Evolutionary conservation across 225 moss, liverwort and hornwort genomes (phyloP).

Genomic region (Antitrichia curtipendula): DNA sequence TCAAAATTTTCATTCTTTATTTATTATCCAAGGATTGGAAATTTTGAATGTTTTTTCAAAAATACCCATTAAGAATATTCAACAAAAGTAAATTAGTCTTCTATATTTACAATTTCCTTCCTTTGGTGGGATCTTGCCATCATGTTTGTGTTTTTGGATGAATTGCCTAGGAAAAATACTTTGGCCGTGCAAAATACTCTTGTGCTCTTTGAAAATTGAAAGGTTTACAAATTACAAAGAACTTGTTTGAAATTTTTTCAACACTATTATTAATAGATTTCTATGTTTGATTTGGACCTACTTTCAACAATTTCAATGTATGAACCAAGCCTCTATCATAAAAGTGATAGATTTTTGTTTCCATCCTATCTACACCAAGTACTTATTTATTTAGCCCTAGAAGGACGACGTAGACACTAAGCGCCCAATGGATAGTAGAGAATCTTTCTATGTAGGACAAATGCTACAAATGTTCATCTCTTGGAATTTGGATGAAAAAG

Average conservation of each 20-base stretch:
- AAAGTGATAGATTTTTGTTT: neutral
- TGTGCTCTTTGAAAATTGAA: neutral
- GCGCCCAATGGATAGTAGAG: no score
- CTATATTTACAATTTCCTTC: neutral
- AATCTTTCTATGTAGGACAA: no score
- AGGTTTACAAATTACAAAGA: neutral
- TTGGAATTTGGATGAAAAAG: no score
- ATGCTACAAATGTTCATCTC: no score
- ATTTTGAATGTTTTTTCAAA: neutral
- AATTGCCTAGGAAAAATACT: fast-evolving
- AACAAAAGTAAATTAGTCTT: neutral
- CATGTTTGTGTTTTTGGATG: neutral
- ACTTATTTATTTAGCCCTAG: neutral
- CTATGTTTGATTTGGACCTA: fast-evolving
- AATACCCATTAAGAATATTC: fast-evolving
- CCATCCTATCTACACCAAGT: neutral
- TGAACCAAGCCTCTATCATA: neutral
- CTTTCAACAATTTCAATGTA: neutral
- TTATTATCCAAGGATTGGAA: neutral
- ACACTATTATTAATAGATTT: fast-evolving
- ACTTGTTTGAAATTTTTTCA: neutral
- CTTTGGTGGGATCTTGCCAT: no score
- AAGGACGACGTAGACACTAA: no score
- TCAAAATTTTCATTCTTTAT: neutral
- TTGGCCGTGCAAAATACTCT: fast-evolving